Percentiles rank a stretch among this genome's conserved stretches.
Evolutionary conservation across 352 stramenopile species (phyloP).

Genomic region (Pythium plurisporium): DNA sequence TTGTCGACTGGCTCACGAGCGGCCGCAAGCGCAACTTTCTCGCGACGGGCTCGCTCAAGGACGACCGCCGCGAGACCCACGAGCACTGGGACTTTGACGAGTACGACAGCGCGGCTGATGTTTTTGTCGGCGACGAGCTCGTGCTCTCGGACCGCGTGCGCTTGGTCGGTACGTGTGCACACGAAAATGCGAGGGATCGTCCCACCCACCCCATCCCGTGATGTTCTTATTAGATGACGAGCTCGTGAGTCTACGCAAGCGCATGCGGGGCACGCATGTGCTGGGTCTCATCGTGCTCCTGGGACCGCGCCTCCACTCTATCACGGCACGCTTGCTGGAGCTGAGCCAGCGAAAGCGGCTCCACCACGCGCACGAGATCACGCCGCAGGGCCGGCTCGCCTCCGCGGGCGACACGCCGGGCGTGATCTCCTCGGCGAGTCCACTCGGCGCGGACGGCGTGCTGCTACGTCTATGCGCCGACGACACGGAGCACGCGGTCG

Average conservation of each 20-base stretch:
- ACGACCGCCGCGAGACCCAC: slow-evolving; percentile 59
- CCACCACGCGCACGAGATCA: slow-evolving; percentile 64
- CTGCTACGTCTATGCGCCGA: slow-evolving; percentile 70
- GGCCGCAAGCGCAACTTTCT: slow-evolving; percentile 80
- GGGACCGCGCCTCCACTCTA: slow-evolving; percentile 45
- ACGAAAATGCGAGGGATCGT: too few relatives aligned
- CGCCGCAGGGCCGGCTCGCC: slow-evolving; percentile 57
- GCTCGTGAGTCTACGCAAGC: slow-evolving; percentile 49
- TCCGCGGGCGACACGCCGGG: slow-evolving; percentile 38
- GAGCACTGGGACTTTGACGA: slow-evolving; percentile 80
- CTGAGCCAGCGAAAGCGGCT: slow-evolving; percentile 71
- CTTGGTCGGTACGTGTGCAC: slow-evolving; percentile 52
- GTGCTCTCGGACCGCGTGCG: slow-evolving; percentile 69
- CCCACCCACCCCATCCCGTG: too few relatives aligned
- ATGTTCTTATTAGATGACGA: too few relatives aligned
- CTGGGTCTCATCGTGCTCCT: slow-evolving; percentile 66
- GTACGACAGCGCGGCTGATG: slow-evolving; percentile 62
- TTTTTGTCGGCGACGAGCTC: slow-evolving; percentile 46
- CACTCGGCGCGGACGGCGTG: slow-evolving; percentile 48
- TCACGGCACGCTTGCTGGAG: slow-evolving; percentile 52
- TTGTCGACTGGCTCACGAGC: slow-evolving; percentile 84
- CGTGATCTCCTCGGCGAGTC: slow-evolving; percentile 73
- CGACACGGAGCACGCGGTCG: slow-evolving; percentile 56
- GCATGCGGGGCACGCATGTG: slow-evolving; percentile 75
- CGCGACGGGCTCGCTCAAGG: slow-evolving; percentile 46